Percentiles rank a stretch among this genome's conserved stretches.
Evolutionary conservation across 768 basidiomycete genomes (phyloP).

Genomic region (Paxillus rubicundulus): DNA sequence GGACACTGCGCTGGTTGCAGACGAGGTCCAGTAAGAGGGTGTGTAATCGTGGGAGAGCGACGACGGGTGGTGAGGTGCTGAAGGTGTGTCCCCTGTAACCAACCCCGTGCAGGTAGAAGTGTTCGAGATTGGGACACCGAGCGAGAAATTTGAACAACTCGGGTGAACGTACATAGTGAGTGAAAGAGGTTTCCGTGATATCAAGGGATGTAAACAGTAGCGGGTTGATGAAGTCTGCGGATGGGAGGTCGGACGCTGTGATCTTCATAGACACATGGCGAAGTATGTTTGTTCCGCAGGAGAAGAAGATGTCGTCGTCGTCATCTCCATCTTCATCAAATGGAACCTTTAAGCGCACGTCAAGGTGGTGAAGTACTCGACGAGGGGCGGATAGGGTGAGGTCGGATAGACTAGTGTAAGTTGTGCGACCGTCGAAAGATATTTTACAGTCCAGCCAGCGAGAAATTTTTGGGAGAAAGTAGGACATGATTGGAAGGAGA

Average conservation of each 20-base stretch:
- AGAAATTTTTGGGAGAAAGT: conserved; percentile 51
- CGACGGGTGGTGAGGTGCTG: conserved; percentile 35
- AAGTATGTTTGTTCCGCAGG: conserved; percentile 36
- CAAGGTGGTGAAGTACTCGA: conserved; percentile 30
- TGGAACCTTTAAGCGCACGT: conserved; percentile 21
- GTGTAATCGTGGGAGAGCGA: conserved; percentile 56
- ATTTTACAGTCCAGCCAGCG: conserved; percentile 59
- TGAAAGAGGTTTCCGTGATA: conserved; percentile 49
- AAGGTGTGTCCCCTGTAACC: conserved; percentile 42
- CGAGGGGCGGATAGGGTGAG: conserved; percentile 18
- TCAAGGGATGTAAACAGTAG: conserved; percentile 56
- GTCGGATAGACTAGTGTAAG: conserved; percentile 29
- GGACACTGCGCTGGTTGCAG: conserved; percentile 60
- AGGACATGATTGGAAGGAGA: conserved; percentile 62
- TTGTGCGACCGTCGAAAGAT: conserved; percentile 32
- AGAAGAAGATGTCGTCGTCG: conserved; percentile 28
- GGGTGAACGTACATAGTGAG: conserved; percentile 42
- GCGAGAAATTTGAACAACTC: conserved; percentile 59
- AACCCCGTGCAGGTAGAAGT: conserved; percentile 55
- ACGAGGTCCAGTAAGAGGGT: conserved; percentile 56
- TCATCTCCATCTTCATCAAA: conserved; percentile 19
- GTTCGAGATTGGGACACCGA: conserved; percentile 59
- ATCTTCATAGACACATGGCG: conserved; percentile 47
- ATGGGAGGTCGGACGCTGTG: conserved; percentile 49
- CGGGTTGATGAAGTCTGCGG: conserved; percentile 39